Evolutionary conservation across 306 rosid genomes (phyloP).

Genomic region (Quercus robur): DNA sequence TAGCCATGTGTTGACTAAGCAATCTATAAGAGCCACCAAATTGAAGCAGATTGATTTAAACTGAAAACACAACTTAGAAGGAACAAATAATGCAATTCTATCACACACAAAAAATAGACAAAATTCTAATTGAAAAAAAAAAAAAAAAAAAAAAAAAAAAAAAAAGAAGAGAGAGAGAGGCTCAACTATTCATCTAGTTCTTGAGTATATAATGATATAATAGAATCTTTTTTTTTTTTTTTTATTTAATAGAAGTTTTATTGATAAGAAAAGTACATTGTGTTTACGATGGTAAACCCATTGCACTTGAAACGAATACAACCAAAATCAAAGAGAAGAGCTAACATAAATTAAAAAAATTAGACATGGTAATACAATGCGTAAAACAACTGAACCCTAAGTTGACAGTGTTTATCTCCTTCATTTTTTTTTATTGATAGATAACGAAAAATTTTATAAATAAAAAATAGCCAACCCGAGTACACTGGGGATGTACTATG

Average conservation of each 20-base stretch:
- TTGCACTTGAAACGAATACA: no score
- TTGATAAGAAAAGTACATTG: no score
- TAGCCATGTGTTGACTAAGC: neutral
- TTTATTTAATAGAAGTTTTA: no score
- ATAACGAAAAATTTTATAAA: no score
- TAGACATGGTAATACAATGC: no score
- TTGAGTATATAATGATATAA: neutral
- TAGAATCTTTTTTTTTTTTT: neutral
- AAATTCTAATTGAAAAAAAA: neutral
- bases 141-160: no score
- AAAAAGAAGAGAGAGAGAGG: no score
- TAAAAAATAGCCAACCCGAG: no score
- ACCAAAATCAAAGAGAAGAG: no score
- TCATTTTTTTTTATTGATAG: neutral
- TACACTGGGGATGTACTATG: no score
- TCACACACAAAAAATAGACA: neutral
- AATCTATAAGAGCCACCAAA: neutral
- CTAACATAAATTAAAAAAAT: no score
- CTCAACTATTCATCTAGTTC: neutral
- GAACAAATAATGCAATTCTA: neutral
- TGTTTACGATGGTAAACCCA: no score
- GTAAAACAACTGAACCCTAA: neutral
- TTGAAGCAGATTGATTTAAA: neutral
- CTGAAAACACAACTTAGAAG: neutral
- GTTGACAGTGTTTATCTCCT: neutral